Conservation (phyloP, 1,139 yeast species). For the Yamadazyma blattariae region DNA sequence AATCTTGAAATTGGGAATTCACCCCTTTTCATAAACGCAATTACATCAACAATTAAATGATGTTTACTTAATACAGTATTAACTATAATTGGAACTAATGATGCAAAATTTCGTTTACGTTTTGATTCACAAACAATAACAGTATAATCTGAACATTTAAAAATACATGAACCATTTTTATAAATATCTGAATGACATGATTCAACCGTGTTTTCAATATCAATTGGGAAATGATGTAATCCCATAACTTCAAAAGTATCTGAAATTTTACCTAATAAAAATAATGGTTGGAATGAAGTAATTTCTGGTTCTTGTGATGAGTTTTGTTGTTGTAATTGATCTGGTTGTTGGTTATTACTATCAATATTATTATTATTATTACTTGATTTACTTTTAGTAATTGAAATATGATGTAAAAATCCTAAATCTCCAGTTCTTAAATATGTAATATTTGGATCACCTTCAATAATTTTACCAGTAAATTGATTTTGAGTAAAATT, state of each 20-base stretch:
- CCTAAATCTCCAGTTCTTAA: slow-evolving; percentile 94
- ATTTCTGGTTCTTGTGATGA: slow-evolving; percentile 13
- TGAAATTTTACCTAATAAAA: slow-evolving; percentile 79
- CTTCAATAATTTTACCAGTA: slow-evolving; percentile 55
- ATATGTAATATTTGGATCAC: slow-evolving; percentile 62
- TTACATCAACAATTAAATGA: slow-evolving; percentile 80
- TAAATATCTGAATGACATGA: slow-evolving; percentile 58
- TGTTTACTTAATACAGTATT: slow-evolving; percentile 78
- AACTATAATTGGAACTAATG: slow-evolving; percentile 80
- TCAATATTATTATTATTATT: background rate
- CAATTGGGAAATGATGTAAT: slow-evolving; percentile 83
- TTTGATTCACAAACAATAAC: slow-evolving; percentile 75
- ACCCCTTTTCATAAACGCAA: slow-evolving; percentile 71
- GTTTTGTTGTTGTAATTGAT: too few species aligned
- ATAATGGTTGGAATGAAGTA: slow-evolving; percentile 70
- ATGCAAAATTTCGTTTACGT: slow-evolving; percentile 53
- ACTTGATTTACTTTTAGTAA: slow-evolving; percentile 31
- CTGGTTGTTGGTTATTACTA: slow-evolving; percentile 7
- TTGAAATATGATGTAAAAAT: slow-evolving; percentile 70
- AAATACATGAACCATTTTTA: slow-evolving; percentile 63
- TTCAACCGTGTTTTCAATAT: slow-evolving; percentile 76
- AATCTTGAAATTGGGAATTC: slow-evolving; percentile 67
- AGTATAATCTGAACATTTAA: slow-evolving; percentile 80
- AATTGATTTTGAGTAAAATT: slow-evolving; percentile 44
- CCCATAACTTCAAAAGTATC: slow-evolving; percentile 93